These are phyloP conservation scores for Vitis cinerea DNA, from an alignment of 164 flowering plant species.

Conservation along the genomic window DNA sequence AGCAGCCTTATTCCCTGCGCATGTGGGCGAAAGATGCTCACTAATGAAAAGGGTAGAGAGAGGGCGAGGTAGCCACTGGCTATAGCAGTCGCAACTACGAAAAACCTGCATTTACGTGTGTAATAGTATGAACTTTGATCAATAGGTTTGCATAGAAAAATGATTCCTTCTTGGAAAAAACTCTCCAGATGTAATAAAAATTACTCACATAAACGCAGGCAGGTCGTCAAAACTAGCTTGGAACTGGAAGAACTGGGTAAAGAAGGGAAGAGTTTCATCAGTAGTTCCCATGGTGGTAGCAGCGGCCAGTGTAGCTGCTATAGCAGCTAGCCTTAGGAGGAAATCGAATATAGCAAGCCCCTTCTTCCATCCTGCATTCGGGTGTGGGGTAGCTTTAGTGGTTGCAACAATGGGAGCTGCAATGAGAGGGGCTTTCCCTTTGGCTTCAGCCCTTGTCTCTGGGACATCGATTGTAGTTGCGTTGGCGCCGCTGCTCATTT, in stretches of 20 bases:
- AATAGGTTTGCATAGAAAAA: too few relatives aligned
- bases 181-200: background rate
- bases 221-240: constrained; percentile 71
- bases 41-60: constrained; percentile 74
- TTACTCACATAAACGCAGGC: constrained; percentile 65
- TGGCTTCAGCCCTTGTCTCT: constrained; percentile 34
- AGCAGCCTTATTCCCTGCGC: constrained; percentile 49
- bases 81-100: constrained; percentile 65
- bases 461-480: constrained; percentile 35
- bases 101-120: constrained; percentile 51
- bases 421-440: constrained; percentile 32
- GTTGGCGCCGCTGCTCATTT: constrained; percentile 34
- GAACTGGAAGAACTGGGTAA: constrained; percentile 87
- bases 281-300: constrained; percentile 73
- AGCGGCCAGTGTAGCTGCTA: constrained; percentile 53
- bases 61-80: constrained; percentile 63
- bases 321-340: constrained; percentile 52
- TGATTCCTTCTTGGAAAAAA: too few relatives aligned
- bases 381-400: constrained; percentile 10
- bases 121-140: background rate
- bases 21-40: constrained; percentile 59
- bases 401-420: constrained; percentile 11
- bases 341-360: constrained; percentile 70
- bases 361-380: constrained; percentile 40
- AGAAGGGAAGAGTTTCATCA: constrained; percentile 78